Percentiles rank a stretch among this genome's conserved stretches.
phyloP scores from a whole-genome alignment of 2,329 filamentous ascomycete genomes.

The Clarireedia sp. region DNA sequence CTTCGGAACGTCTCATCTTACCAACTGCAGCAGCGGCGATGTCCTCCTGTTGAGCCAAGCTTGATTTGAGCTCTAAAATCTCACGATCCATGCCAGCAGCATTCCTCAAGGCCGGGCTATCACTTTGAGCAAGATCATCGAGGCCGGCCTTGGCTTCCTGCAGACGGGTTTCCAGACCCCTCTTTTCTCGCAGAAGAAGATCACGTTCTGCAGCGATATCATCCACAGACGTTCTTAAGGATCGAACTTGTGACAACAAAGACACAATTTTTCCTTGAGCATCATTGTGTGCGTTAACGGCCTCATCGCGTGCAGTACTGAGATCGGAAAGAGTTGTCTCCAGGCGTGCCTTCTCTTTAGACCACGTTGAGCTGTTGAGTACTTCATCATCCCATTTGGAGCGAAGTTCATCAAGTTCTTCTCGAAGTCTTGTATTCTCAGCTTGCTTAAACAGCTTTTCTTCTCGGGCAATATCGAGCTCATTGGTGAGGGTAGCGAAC shows the following conservation, averaged over 20 bases:
- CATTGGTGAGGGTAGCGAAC: slow-evolving; percentile 79
- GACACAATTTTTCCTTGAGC: slow-evolving; percentile 89
- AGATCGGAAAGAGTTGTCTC: slow-evolving; percentile 86
- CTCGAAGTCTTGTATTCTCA: slow-evolving; percentile 81
- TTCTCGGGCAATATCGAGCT: slow-evolving; percentile 88
- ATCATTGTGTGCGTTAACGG: slow-evolving; percentile 86
- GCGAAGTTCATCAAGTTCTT: slow-evolving; percentile 89
- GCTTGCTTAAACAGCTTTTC: slow-evolving; percentile 78
- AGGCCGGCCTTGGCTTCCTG: slow-evolving; percentile 81
- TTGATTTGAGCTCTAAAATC: slow-evolving; percentile 80
- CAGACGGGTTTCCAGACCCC: slow-evolving; percentile 74
- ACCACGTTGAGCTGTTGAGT: slow-evolving; percentile 95
- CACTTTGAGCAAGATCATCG: slow-evolving; percentile 78
- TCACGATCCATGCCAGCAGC: slow-evolving; percentile 84
- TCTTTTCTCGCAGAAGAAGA: slow-evolving; percentile 78
- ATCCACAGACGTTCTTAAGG: slow-evolving; percentile 74
- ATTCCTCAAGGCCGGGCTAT: slow-evolving; percentile 80
- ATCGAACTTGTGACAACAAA: slow-evolving; percentile 81
- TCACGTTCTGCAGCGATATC: slow-evolving; percentile 83
- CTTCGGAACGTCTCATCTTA: slow-evolving; percentile 94
- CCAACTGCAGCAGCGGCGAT: slow-evolving; percentile 85
- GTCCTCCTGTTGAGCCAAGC: slow-evolving; percentile 86
- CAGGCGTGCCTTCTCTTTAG: slow-evolving; percentile 90
- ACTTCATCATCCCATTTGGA: slow-evolving; percentile 99
- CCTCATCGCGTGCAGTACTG: slow-evolving; percentile 86